Percentiles rank a stretch among this genome's conserved stretches.
Evolutionary conservation across 169 alveolate genomes (phyloP).

Genomic region (Plasmodium inui): DNA sequence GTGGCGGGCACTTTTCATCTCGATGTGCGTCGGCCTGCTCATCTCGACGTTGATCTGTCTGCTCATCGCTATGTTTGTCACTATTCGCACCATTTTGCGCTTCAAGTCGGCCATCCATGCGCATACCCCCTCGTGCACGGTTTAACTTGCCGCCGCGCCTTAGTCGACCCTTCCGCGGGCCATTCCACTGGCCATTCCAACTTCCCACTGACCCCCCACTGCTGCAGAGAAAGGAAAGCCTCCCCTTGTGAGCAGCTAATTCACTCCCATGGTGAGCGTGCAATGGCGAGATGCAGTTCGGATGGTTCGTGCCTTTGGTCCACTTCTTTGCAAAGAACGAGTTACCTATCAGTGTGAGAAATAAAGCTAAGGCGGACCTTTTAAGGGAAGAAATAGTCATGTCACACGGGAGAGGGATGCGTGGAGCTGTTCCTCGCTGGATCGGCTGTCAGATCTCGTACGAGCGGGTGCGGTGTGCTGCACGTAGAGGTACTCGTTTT

Average conservation of each 20-base stretch:
- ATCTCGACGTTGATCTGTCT: no score
- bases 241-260: conserved; percentile 4
- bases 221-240: background rate
- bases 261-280: background rate
- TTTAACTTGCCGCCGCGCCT: background rate
- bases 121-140: background rate
- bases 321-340: background rate
- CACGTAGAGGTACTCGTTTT: background rate
- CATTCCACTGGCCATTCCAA: background rate
- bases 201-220: background rate
- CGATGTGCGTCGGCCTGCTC: background rate
- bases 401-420: background rate
- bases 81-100: background rate
- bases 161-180: no score
- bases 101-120: background rate
- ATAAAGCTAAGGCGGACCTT: background rate
- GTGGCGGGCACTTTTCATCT: background rate
- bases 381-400: background rate
- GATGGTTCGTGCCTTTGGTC: background rate
- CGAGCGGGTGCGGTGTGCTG: background rate
- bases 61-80: background rate
- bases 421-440: background rate
- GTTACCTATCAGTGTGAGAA: background rate
- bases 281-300: background rate
- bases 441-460: background rate